phyloP scores from a whole-genome alignment of 2,329 filamentous ascomycete species.

The Cryphonectria japonica region DNA sequence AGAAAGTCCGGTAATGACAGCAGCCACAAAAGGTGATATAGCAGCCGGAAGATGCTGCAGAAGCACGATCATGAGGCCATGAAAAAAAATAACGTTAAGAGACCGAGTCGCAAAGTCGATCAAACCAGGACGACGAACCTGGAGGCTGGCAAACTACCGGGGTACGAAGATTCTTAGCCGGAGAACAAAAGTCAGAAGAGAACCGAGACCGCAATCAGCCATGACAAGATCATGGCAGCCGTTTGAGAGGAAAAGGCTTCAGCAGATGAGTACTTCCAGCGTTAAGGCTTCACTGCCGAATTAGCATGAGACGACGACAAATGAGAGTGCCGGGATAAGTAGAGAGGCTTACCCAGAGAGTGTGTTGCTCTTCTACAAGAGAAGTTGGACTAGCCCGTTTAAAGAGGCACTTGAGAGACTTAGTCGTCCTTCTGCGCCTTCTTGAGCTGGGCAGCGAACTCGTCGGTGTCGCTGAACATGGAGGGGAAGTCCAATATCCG shows the following conservation, averaged over 20 bases:
- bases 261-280: neutral
- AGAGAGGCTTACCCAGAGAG: neutral
- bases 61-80: neutral
- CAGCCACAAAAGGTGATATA: neutral
- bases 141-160: neutral
- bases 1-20: neutral
- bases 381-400: neutral
- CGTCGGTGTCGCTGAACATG: neutral
- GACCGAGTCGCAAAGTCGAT: neutral
- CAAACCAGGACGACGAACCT: neutral
- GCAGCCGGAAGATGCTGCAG: neutral
- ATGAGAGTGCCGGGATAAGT: neutral
- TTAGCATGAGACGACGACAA: conserved; percentile 8
- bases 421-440: neutral
- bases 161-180: neutral
- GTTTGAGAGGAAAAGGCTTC: neutral
- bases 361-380: neutral
- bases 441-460: neutral
- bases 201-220: neutral
- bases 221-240: neutral
- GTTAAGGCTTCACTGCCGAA: neutral
- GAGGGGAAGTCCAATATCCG: neutral
- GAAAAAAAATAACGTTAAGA: neutral
- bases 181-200: neutral
- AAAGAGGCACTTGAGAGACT: neutral